Percentiles rank a stretch among this genome's conserved stretches.
These are phyloP conservation scores for Fragosphaeria purpurea DNA, from an alignment of 2,329 filamentous ascomycete species.

Conservation along the genomic window DNA sequence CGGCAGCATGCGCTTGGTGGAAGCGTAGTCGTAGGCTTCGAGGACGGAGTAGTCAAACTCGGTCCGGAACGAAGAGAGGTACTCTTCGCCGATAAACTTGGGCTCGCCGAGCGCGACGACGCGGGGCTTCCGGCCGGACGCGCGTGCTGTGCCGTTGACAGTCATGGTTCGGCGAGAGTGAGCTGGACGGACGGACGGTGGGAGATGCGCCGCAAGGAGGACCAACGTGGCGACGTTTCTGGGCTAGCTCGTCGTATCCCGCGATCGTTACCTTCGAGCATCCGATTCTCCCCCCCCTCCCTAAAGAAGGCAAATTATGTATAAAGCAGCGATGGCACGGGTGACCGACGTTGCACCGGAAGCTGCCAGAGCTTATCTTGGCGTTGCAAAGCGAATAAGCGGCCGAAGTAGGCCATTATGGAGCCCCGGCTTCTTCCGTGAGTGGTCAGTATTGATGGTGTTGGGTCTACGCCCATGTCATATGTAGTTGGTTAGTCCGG, in stretches of 20 bases:
- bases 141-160: background rate
- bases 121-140: constrained; percentile 22
- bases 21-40: constrained; percentile 24
- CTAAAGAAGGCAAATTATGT: background rate
- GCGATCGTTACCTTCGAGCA: too few relatives aligned
- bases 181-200: background rate
- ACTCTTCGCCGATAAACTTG: constrained; percentile 27
- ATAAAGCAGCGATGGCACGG: background rate
- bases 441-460: constrained; percentile 1
- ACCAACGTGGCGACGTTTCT: too few relatives aligned
- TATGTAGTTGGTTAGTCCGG: background rate
- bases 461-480: background rate
- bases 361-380: too few relatives aligned
- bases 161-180: background rate
- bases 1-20: constrained; percentile 27
- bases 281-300: too few relatives aligned
- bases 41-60: constrained; percentile 31
- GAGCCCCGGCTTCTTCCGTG: background rate
- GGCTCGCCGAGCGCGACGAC: constrained; percentile 32
- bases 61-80: constrained; percentile 26
- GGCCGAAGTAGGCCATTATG: background rate
- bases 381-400: background rate
- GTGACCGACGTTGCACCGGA: too few relatives aligned
- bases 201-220: background rate
- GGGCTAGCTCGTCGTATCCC: too few relatives aligned